These are phyloP conservation scores for Saturnispora besseyi DNA, from an alignment of 805 yeast species.

Conservation along the genomic window DNA sequence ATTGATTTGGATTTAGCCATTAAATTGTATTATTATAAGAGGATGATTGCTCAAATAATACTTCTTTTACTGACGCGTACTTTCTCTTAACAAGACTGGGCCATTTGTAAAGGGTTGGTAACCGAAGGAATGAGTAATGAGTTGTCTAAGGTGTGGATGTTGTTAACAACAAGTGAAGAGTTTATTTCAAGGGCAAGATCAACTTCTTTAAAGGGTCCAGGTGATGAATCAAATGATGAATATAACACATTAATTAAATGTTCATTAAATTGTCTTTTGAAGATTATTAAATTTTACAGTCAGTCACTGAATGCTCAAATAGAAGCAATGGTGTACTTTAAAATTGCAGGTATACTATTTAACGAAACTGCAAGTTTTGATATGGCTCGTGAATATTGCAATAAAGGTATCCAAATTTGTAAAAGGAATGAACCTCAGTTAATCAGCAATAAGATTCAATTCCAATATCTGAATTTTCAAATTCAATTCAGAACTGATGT, in stretches of 20 bases:
- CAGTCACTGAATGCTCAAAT: conserved; percentile 24
- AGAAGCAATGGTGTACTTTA: conserved; percentile 29
- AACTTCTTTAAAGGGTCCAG: conserved; percentile 1
- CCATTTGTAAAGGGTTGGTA: neutral
- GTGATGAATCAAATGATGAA: conserved; percentile 14
- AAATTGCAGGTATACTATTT: conserved; percentile 31
- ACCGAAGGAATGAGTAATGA: neutral
- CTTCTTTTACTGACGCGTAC: neutral
- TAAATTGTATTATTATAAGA: neutral
- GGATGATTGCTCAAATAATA: neutral
- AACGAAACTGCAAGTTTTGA: conserved; percentile 34
- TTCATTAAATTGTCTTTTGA: conserved; percentile 31
- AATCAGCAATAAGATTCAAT: conserved; percentile 20
- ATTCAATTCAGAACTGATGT: conserved; percentile 26
- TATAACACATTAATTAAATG: conserved; percentile 29
- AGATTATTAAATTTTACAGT: conserved; percentile 27
- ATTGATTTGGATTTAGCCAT: conserved; percentile 16
- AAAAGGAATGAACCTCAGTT: conserved; percentile 19
- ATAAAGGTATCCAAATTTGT: conserved; percentile 23
- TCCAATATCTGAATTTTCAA: conserved; percentile 32
- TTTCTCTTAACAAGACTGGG: neutral
- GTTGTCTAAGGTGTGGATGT: conserved; percentile 6
- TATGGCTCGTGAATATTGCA: conserved; percentile 32
- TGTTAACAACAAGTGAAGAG: conserved; percentile 4
- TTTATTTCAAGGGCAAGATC: conserved; percentile 3